Conservation (phyloP, 2,329 filamentous ascomycete genomes). For the Trichoderma guizhouense region DNA sequence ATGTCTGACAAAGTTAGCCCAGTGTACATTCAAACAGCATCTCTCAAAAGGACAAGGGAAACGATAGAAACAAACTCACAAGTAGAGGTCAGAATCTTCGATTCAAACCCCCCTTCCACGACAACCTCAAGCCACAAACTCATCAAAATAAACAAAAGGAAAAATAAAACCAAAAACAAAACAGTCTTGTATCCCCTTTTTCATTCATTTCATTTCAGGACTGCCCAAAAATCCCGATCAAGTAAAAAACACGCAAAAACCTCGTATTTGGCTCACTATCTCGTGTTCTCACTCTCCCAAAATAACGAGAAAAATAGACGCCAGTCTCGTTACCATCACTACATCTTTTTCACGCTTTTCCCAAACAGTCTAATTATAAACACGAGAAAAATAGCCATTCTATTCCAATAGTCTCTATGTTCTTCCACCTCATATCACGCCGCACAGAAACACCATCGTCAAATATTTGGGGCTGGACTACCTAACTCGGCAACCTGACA, state of each 20-base stretch:
- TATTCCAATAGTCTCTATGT: background rate
- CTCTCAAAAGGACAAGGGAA: background rate
- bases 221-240: background rate
- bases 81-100: background rate
- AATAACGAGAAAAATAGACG: background rate
- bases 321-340: background rate
- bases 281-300: background rate
- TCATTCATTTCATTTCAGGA: background rate
- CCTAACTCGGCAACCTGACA: background rate
- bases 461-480: background rate
- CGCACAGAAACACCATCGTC: background rate
- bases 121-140: background rate
- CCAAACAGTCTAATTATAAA: background rate
- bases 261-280: background rate
- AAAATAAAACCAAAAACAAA: background rate
- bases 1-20: background rate
- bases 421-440: background rate
- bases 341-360: background rate
- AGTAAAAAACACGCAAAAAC: background rate
- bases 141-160: background rate
- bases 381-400: background rate
- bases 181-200: background rate
- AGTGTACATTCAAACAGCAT: background rate
- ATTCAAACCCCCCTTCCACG: background rate
- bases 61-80: background rate